A percentile compares a stretch with the other conserved stretches of the same genome.
These are phyloP conservation scores for Septoria petroselini DNA, from an alignment of 2,329 filamentous ascomycete species.

Conservation along the genomic window DNA sequence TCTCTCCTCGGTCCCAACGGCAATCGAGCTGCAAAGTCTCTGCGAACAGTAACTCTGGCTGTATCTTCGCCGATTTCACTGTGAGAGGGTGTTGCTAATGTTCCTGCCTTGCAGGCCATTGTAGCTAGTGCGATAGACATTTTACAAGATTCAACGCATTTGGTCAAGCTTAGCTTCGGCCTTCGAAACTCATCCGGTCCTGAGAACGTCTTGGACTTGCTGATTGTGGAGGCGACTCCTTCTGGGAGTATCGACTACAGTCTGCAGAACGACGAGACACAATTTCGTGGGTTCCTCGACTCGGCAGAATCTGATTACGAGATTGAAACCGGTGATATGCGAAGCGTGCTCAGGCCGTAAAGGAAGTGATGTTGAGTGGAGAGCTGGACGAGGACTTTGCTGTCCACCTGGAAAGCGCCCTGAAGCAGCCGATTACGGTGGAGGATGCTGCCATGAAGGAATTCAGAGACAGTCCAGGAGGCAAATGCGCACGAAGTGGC, in stretches of 20 bases:
- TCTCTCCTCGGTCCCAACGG: constrained; percentile 3
- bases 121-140: neutral
- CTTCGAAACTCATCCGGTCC: constrained; percentile 2
- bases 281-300: no score
- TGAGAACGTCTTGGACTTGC: neutral
- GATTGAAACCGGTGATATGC: constrained; percentile 9
- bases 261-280: no score
- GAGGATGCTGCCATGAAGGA: no score
- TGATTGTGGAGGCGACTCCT: constrained; percentile 1
- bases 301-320: no score
- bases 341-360: constrained; percentile 9
- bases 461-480: no score
- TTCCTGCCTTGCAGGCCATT: constrained; percentile 1
- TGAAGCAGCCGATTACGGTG: neutral
- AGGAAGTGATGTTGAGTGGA: constrained; percentile 10
- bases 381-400: constrained; percentile 8
- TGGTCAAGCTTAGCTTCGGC: constrained; percentile 2
- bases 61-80: constrained; percentile 3
- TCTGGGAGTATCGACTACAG: neutral
- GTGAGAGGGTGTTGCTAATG: constrained; percentile 1
- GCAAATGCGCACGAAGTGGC: no score
- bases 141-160: neutral
- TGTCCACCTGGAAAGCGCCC: neutral
- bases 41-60: constrained; percentile 8
- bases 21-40: constrained; percentile 7